These are phyloP conservation scores for Pythium aphanidermatum DNA, from an alignment of 352 stramenopile genomes.

Conservation along the genomic window DNA sequence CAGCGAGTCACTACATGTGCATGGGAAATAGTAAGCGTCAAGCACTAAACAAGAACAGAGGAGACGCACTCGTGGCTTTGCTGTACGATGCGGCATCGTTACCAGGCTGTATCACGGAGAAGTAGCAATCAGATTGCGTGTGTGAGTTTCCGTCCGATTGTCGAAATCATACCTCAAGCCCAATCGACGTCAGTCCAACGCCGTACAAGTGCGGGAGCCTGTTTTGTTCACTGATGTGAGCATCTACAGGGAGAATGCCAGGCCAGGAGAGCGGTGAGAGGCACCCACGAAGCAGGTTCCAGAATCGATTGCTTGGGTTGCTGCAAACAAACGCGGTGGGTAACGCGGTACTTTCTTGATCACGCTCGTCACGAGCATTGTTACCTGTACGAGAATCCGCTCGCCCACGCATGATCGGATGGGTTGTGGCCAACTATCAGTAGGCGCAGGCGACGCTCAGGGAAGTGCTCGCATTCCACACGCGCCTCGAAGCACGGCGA, in stretches of 20 bases:
- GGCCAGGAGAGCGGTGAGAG: slow-evolving; percentile 47
- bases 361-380: not conserved
- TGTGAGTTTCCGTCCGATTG: no score
- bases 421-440: slow-evolving; percentile 88
- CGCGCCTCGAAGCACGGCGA: slow-evolving; percentile 49
- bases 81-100: slow-evolving; percentile 80
- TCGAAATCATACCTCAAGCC: slow-evolving; percentile 55
- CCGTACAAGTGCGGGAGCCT: slow-evolving; percentile 50
- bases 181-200: slow-evolving; percentile 80
- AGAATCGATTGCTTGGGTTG: slow-evolving; percentile 88
- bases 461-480: slow-evolving; percentile 50
- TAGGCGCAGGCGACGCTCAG: slow-evolving; percentile 59
- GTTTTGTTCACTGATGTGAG: slow-evolving; percentile 70
- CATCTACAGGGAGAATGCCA: slow-evolving; percentile 49
- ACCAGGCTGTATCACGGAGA: slow-evolving; percentile 42
- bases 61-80: slow-evolving; percentile 53
- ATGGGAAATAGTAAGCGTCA: not conserved
- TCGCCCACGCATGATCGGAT: slow-evolving; percentile 86
- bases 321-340: no score
- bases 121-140: no score
- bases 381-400: slow-evolving; percentile 59
- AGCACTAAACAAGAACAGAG: not conserved
- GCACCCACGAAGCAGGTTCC: slow-evolving; percentile 73
- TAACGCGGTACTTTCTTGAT: not conserved
- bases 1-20: slow-evolving; percentile 10